These are phyloP conservation scores for Vitis hybrid DNA, from an alignment of 177 flowering plant genomes.

Conservation along the genomic window DNA sequence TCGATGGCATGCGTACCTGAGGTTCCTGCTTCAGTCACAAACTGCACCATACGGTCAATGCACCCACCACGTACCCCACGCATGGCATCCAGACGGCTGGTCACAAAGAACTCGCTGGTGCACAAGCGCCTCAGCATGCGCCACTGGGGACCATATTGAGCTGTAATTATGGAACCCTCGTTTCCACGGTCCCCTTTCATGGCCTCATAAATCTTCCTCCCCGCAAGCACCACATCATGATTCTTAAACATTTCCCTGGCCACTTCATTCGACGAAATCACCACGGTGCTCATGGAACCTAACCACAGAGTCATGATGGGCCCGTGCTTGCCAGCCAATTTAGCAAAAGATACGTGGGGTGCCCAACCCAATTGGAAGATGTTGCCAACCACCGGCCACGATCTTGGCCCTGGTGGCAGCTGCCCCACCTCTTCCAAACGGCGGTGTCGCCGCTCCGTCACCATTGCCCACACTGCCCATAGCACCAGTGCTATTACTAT, in stretches of 20 bases:
- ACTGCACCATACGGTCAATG: slow-evolving; percentile 43
- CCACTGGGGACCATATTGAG: slow-evolving; percentile 64
- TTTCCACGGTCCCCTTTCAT: slow-evolving; percentile 44
- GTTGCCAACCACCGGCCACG: slow-evolving; percentile 65
- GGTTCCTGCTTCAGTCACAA: slow-evolving; percentile 33
- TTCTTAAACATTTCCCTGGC: slow-evolving; percentile 59
- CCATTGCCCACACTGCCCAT: slow-evolving; percentile 24
- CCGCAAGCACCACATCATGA: slow-evolving; percentile 48
- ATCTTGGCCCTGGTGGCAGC: slow-evolving; percentile 58
- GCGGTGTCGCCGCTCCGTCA: slow-evolving; percentile 19
- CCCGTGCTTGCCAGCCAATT: slow-evolving; percentile 38
- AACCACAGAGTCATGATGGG: slow-evolving; percentile 57
- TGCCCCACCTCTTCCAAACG: slow-evolving; percentile 15
- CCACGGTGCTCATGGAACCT: slow-evolving; percentile 58
- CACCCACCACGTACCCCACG: slow-evolving; percentile 30
- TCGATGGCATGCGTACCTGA: slow-evolving; percentile 32
- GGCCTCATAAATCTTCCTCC: slow-evolving; percentile 53
- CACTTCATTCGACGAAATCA: slow-evolving; percentile 39
- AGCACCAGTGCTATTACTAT: slow-evolving; percentile 11
- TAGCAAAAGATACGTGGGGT: slow-evolving; percentile 44
- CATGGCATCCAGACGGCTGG: slow-evolving; percentile 52
- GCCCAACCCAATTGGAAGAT: slow-evolving; percentile 39
- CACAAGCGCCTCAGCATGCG: slow-evolving; percentile 48
- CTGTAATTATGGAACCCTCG: slow-evolving; percentile 54
- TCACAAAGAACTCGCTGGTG: slow-evolving; percentile 48